Conservation (phyloP, 2,329 filamentous ascomycete species). For the Microcyclosporella mali region DNA sequence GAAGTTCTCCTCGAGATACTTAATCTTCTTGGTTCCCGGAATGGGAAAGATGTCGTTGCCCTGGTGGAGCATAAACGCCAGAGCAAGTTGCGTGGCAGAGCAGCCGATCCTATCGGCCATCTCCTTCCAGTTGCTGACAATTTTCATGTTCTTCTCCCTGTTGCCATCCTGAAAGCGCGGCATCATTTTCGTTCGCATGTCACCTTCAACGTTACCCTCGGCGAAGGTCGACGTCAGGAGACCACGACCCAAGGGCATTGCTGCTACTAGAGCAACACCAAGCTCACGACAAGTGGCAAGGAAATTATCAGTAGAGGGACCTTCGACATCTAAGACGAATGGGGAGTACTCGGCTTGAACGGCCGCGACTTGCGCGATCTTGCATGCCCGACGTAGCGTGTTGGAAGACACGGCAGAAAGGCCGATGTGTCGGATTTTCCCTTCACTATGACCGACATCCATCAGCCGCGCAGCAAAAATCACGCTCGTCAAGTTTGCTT, state of each 20-base stretch:
- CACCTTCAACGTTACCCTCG: slow-evolving; percentile 1
- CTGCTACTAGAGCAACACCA: slow-evolving; percentile 38
- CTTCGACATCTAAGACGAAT: slow-evolving; percentile 47
- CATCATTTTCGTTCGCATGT: slow-evolving; percentile 4
- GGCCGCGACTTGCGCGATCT: slow-evolving; percentile 45
- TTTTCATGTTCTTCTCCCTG: slow-evolving; percentile 27
- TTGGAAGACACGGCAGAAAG: slow-evolving; percentile 45
- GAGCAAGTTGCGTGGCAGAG: slow-evolving; percentile 26
- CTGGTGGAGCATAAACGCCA: slow-evolving; percentile 30
- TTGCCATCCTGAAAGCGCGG: slow-evolving; percentile 28
- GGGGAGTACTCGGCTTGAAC: slow-evolving; percentile 50
- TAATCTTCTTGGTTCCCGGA: slow-evolving; percentile 33
- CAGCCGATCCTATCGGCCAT: slow-evolving; percentile 27
- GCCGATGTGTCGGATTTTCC: slow-evolving; percentile 50
- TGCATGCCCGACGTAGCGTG: slow-evolving; percentile 46
- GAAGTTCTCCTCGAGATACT: slow-evolving; percentile 25
- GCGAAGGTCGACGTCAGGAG: slow-evolving; percentile 34
- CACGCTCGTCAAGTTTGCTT: no score
- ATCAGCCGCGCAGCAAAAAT: no score
- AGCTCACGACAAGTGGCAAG: slow-evolving; percentile 44
- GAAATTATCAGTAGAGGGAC: slow-evolving; percentile 30
- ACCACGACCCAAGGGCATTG: slow-evolving; percentile 37
- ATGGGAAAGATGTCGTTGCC: slow-evolving; percentile 41
- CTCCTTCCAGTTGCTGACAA: slow-evolving; percentile 22
- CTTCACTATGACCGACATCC: no score